Percentiles rank a stretch among this genome's conserved stretches.
Conservation (phyloP, 2,329 filamentous ascomycete species). For the Fusarium pilosicola region DNA sequence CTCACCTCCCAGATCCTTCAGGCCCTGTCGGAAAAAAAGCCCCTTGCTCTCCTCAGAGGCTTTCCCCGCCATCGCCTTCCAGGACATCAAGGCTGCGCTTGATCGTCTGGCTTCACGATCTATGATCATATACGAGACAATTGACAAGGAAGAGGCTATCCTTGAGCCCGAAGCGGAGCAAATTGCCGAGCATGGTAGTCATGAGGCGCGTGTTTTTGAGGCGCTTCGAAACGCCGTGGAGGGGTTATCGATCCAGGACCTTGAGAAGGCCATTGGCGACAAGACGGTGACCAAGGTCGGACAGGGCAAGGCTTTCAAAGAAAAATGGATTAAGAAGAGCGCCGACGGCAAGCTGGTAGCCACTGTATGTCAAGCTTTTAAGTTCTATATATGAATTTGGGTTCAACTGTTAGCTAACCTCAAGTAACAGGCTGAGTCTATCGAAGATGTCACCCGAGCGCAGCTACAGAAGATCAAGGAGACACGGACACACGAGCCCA, state of each 20-base stretch:
- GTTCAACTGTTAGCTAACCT: not conserved
- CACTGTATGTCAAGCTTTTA: conserved; percentile 52
- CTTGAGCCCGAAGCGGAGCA: conserved; percentile 80
- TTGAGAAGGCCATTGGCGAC: conserved; percentile 75
- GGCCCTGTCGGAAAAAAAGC: conserved; percentile 69
- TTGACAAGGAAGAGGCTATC: conserved; percentile 80
- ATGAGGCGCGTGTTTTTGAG: conserved; percentile 85
- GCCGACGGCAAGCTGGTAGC: conserved; percentile 66
- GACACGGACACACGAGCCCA: conserved; percentile 76
- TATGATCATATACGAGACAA: conserved; percentile 87
- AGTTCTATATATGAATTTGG: not conserved
- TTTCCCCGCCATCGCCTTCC: conserved; percentile 74
- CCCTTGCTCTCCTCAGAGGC: conserved; percentile 74
- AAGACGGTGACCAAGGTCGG: conserved; percentile 82
- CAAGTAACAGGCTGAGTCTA: conserved; percentile 68
- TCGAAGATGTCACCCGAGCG: conserved; percentile 81
- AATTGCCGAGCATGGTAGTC: conserved; percentile 79
- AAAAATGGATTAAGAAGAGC: conserved; percentile 75
- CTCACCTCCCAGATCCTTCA: conserved; percentile 73
- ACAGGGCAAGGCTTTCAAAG: conserved; percentile 93
- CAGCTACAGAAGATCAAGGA: conserved; percentile 79
- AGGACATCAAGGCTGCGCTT: conserved; percentile 83
- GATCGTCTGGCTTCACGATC: conserved; percentile 85
- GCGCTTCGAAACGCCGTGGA: conserved; percentile 77
- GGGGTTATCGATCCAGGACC: conserved; percentile 81